These are phyloP conservation scores for Tricladium varicosporioides DNA, from an alignment of 2,329 filamentous ascomycete genomes.

Conservation along the genomic window DNA sequence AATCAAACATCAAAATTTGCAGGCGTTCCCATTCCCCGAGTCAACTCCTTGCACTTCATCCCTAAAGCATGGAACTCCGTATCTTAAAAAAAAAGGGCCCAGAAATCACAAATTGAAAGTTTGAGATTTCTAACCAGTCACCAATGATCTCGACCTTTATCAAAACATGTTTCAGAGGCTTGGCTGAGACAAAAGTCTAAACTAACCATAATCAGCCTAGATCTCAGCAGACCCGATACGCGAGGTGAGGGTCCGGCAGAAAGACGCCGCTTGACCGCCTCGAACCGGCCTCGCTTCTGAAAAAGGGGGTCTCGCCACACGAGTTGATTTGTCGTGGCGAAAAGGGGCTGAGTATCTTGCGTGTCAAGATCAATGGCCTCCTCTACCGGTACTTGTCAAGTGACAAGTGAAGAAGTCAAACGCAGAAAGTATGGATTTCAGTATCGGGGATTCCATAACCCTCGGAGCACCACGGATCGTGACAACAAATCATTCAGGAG, in stretches of 20 bases:
- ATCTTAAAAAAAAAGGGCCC: background rate
- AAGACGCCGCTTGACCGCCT: background rate
- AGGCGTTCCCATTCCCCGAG: background rate
- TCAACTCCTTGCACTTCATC: background rate
- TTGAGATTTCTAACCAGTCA: background rate
- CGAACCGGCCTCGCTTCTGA: background rate
- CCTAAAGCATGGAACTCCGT: background rate
- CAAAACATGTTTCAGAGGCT: constrained; percentile 3
- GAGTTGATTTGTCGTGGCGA: background rate
- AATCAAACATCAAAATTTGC: background rate
- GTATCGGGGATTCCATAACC: background rate
- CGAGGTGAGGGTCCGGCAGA: constrained; percentile 7
- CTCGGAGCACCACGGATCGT: background rate
- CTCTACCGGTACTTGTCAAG: background rate
- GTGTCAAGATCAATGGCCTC: background rate
- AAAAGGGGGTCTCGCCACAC: constrained; percentile 1
- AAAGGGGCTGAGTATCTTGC: constrained; percentile 5
- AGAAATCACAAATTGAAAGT: background rate
- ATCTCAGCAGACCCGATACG: background rate
- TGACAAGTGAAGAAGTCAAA: background rate
- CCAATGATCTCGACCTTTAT: background rate
- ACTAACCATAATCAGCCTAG: background rate
- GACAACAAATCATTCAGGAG: background rate
- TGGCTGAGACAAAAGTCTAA: background rate
- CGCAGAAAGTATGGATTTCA: background rate